Evolutionary conservation across 805 yeast genomes (phyloP).

Genomic region (Ogataea neopini): DNA sequence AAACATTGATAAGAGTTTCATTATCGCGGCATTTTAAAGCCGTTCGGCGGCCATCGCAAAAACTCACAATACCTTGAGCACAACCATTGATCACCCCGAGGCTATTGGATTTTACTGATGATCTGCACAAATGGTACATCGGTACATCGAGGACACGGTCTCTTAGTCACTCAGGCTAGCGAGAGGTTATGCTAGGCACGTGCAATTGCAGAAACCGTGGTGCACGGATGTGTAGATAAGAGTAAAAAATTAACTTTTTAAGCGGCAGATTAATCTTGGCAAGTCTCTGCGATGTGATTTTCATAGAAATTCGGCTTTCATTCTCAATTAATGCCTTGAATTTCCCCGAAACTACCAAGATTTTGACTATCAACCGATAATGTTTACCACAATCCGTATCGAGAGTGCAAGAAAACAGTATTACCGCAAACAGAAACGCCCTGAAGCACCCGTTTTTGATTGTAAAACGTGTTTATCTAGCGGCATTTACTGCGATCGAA

Average conservation of each 20-base stretch:
- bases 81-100: too few relatives aligned
- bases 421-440: conserved; percentile 5
- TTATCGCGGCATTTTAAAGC: too few relatives aligned
- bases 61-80: too few relatives aligned
- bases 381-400: background rate
- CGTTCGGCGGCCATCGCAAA: too few relatives aligned
- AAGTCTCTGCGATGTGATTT: too few relatives aligned
- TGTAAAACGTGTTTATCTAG: conserved; percentile 4
- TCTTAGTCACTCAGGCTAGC: too few relatives aligned
- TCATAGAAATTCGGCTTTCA: background rate
- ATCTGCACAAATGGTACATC: too few relatives aligned
- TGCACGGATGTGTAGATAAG: background rate
- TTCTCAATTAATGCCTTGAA: background rate
- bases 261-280: background rate
- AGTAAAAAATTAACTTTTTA: background rate
- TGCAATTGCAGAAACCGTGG: background rate
- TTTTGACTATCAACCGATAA: background rate
- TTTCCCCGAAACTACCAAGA: too few relatives aligned
- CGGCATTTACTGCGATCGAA: background rate
- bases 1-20: too few relatives aligned
- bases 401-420: conserved; percentile 9
- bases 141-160: too few relatives aligned
- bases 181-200: too few relatives aligned
- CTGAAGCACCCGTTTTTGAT: background rate
- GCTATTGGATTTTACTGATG: too few relatives aligned